Conservation (phyloP, 495 filamentous ascomycete genomes). For the Acidiella bohemica region DNA sequence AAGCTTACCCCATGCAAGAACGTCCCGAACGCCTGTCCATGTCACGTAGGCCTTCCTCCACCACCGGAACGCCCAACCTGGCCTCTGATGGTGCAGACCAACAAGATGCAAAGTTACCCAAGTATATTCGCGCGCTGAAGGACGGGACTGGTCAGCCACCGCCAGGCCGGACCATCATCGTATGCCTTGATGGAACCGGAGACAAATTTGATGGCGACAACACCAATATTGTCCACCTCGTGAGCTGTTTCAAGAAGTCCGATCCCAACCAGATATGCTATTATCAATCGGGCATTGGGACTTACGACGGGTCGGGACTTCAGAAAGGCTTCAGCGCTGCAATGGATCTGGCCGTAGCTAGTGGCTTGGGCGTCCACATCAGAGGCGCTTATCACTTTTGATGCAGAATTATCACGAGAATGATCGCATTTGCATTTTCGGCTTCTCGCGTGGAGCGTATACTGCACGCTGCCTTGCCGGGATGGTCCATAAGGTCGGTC, state of each 20-base stretch:
- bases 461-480: conserved; percentile 29
- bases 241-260: conserved; percentile 31
- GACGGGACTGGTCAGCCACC: conserved; percentile 13
- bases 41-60: background rate
- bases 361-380: conserved; percentile 27
- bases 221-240: conserved; percentile 32
- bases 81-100: no score
- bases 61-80: background rate
- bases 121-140: conserved; percentile 22
- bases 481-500: conserved; percentile 31
- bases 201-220: conserved; percentile 33
- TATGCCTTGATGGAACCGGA: conserved; percentile 33
- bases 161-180: conserved; percentile 25
- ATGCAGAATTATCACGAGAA: conserved; percentile 30
- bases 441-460: no score
- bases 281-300: conserved; percentile 33
- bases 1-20: no score
- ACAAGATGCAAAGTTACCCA: conserved; percentile 14
- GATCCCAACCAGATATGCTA: conserved; percentile 28
- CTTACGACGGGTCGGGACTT: conserved; percentile 28
- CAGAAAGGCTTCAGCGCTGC: conserved; percentile 14
- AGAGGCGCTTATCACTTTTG: conserved; percentile 29
- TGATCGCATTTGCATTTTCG: conserved; percentile 30
- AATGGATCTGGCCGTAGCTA: conserved; percentile 8
- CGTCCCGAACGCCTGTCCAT: no score